A percentile compares a stretch with the other conserved stretches of the same genome.
These are phyloP conservation scores for Fusarium algeriense DNA, from an alignment of 2,329 filamentous ascomycete species.

Conservation along the genomic window DNA sequence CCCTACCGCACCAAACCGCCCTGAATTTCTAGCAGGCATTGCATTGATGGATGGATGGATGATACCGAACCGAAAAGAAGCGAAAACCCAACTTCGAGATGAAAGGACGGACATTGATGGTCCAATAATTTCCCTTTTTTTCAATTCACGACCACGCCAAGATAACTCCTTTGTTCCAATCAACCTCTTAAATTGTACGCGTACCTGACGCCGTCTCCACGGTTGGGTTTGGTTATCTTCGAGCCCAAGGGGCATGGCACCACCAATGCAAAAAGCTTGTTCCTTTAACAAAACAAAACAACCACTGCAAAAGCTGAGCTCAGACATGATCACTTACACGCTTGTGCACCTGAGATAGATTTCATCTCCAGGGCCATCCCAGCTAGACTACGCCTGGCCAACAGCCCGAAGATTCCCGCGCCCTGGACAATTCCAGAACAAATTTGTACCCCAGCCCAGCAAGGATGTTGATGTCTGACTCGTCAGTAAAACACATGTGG, in stretches of 20 bases:
- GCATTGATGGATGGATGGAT: neutral
- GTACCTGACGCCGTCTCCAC: slow-evolving; percentile 34
- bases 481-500: neutral
- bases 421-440: slow-evolving; percentile 35
- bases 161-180: neutral
- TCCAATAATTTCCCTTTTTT: neutral
- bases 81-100: neutral
- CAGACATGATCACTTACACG: slow-evolving; percentile 11
- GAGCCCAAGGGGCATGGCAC: slow-evolving; percentile 22
- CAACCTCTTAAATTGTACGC: slow-evolving; percentile 9
- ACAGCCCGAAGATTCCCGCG: slow-evolving; percentile 33
- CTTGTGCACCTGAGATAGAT: slow-evolving; percentile 32
- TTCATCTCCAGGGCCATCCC: slow-evolving; percentile 32
- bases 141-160: neutral
- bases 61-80: neutral
- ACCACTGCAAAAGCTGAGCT: neutral
- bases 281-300: slow-evolving; percentile 21
- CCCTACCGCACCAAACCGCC: slow-evolving; percentile 17
- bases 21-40: slow-evolving; percentile 17
- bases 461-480: slow-evolving; percentile 29
- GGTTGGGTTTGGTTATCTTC: slow-evolving; percentile 24
- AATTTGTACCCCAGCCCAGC: slow-evolving; percentile 4
- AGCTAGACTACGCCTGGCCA: slow-evolving; percentile 31
- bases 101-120: slow-evolving; percentile 4
- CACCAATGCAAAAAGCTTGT: slow-evolving; percentile 6